Evolutionary conservation across 345 rosid species (phyloP).

Genomic region (Citrus medica): DNA sequence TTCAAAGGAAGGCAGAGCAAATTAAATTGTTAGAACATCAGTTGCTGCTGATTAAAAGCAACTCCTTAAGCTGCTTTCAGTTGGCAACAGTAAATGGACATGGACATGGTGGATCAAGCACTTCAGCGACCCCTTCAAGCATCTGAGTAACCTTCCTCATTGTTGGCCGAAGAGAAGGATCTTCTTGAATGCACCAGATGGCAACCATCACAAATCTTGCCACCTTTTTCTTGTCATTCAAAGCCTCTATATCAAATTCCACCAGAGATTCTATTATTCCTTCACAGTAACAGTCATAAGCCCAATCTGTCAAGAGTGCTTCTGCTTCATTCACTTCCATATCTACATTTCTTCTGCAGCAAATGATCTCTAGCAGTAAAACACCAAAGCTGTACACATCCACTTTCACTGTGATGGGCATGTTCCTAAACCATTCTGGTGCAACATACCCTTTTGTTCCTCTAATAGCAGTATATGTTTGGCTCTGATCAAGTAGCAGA

Average conservation of each 20-base stretch:
- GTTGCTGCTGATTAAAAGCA: not conserved
- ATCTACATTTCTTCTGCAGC: slow-evolving; percentile 43
- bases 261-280: slow-evolving; percentile 25
- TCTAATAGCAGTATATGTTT: slow-evolving; percentile 42
- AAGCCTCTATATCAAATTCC: slow-evolving; percentile 23
- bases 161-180: slow-evolving; percentile 42
- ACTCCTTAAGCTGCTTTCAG: not conserved
- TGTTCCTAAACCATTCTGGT: slow-evolving; percentile 53
- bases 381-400: slow-evolving; percentile 60
- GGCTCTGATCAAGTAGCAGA: slow-evolving; percentile 43
- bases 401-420: slow-evolving; percentile 45
- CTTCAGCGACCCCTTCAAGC: slow-evolving; percentile 52
- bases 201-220: slow-evolving; percentile 42
- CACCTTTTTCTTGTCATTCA: slow-evolving; percentile 20
- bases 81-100: slow-evolving; percentile 1
- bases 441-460: slow-evolving; percentile 64
- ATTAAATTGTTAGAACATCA: not conserved
- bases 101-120: slow-evolving; percentile 30
- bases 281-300: slow-evolving; percentile 42
- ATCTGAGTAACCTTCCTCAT: slow-evolving; percentile 53
- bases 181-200: slow-evolving; percentile 61
- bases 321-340: slow-evolving; percentile 22
- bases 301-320: slow-evolving; percentile 45
- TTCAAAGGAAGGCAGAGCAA: not conserved
- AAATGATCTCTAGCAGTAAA: slow-evolving; percentile 48